phyloP scores from a whole-genome alignment of 805 yeast species.

The Suhomyces vadensis region DNA sequence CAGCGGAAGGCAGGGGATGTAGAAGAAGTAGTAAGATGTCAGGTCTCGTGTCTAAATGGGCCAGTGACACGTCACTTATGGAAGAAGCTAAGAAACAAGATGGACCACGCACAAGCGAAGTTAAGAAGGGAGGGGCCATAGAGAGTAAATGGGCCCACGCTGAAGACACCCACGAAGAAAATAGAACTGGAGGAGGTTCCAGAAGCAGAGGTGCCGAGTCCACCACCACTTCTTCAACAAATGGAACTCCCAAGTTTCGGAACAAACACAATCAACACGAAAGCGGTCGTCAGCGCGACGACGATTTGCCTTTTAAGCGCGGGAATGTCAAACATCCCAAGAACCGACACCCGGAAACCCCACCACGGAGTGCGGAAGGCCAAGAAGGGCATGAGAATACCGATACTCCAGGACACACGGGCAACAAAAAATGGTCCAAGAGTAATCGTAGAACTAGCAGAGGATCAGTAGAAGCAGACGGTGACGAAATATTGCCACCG shows the following conservation, averaged over 20 bases:
- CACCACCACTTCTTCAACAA: conserved; percentile 2
- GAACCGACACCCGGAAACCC: neutral
- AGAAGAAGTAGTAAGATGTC: conserved; percentile 14
- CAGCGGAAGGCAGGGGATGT: neutral
- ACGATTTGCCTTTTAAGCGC: neutral
- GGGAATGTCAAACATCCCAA: neutral
- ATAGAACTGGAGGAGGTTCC: neutral
- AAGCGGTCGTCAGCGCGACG: neutral
- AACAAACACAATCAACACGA: conserved; percentile 1
- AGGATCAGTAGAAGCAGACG: neutral
- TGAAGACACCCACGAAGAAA: conserved; percentile 3
- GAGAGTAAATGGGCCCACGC: conserved; percentile 37
- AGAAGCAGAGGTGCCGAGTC: neutral
- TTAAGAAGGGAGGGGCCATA: neutral
- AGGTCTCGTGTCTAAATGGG: conserved; percentile 37
- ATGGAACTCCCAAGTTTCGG: conserved; percentile 1
- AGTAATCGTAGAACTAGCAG: neutral
- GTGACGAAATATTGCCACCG: conserved; percentile 13
- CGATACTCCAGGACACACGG: no score
- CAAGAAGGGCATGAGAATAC: neutral
- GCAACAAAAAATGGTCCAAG: neutral
- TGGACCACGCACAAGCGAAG: neutral
- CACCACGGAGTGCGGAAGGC: neutral
- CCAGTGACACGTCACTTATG: conserved; percentile 29
- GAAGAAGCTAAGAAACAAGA: conserved; percentile 28